Evolutionary conservation across 805 yeast genomes (phyloP).

Genomic region (Nakazawaea holstii): DNA sequence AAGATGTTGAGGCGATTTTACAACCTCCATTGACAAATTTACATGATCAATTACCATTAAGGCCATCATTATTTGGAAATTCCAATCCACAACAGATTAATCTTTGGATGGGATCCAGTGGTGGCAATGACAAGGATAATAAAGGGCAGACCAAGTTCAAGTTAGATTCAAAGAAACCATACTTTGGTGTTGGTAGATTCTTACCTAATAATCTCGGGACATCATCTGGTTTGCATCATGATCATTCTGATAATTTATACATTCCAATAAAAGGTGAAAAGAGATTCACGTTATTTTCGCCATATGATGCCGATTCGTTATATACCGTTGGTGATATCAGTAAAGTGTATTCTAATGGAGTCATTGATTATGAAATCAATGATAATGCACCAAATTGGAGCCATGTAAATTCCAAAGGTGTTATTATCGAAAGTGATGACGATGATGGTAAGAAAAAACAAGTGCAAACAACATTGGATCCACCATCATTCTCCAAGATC

Average conservation of each 20-base stretch:
- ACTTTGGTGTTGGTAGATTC: conserved; percentile 44
- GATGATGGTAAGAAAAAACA: conserved; percentile 12
- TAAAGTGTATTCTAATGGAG: conserved; percentile 51
- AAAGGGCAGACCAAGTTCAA: background rate
- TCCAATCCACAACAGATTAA: conserved; percentile 68
- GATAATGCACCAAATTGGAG: conserved; percentile 60
- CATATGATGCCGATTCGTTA: conserved; percentile 52
- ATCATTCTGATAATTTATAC: conserved; percentile 74
- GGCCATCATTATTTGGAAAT: conserved; percentile 33
- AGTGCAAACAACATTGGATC: conserved; percentile 34
- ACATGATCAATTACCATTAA: conserved; percentile 29
- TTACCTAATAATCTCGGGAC: conserved; percentile 47
- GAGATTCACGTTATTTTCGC: conserved; percentile 63
- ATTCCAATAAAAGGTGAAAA: conserved; percentile 55
- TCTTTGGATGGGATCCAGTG: conserved; percentile 56
- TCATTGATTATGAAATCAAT: conserved; percentile 56
- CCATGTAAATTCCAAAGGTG: conserved; percentile 56
- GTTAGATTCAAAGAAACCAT: conserved; percentile 16
- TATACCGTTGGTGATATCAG: conserved; percentile 62
- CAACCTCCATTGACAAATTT: conserved; percentile 52
- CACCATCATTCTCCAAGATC: conserved; percentile 62
- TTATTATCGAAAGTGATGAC: conserved; percentile 32
- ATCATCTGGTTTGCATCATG: conserved; percentile 75
- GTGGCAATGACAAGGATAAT: conserved; percentile 3
- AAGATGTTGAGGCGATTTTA: conserved; percentile 10